Evolutionary conservation across 1,139 yeast species (phyloP).

Genomic region (Hanseniaspora sp.): DNA sequence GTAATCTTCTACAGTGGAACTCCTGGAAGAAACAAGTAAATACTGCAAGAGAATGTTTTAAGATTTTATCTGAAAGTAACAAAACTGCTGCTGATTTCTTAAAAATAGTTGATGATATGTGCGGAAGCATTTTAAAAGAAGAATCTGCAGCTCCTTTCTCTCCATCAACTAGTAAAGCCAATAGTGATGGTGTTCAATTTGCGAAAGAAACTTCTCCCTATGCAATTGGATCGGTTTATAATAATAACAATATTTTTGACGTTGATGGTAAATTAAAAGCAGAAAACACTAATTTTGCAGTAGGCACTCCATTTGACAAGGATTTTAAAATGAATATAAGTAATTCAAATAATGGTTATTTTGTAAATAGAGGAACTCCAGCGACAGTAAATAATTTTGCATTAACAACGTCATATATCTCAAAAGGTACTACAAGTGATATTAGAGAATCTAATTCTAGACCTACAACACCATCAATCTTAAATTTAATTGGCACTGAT

Average conservation of each 20-base stretch:
- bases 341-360: not conserved
- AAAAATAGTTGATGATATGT: slow-evolving; percentile 39
- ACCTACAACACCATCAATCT: slow-evolving; percentile 2
- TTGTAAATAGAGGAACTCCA: slow-evolving; percentile 1
- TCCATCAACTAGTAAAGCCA: not conserved
- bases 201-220: slow-evolving; percentile 7
- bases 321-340: not conserved
- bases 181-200: not conserved
- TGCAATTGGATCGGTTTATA: slow-evolving; percentile 14
- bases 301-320: slow-evolving; percentile 13
- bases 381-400: not conserved
- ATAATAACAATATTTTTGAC: slow-evolving; percentile 14
- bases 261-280: slow-evolving; percentile 1
- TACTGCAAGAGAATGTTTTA: slow-evolving; percentile 36
- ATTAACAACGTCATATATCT: not conserved
- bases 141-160: slow-evolving; percentile 14
- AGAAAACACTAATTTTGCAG: slow-evolving; percentile 10
- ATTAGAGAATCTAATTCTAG: slow-evolving; percentile 6
- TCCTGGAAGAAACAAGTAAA: slow-evolving; percentile 43
- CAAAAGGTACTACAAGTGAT: slow-evolving; percentile 11
- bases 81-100: slow-evolving; percentile 42
- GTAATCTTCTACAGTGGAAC: slow-evolving; percentile 39
- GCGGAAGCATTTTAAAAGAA: slow-evolving; percentile 22
- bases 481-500: not conserved
- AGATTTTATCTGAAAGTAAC: slow-evolving; percentile 35